Base-by-base conservation (phyloP, 2,329 filamentous ascomycete genomes). In the Penicillium sp. region DNA sequence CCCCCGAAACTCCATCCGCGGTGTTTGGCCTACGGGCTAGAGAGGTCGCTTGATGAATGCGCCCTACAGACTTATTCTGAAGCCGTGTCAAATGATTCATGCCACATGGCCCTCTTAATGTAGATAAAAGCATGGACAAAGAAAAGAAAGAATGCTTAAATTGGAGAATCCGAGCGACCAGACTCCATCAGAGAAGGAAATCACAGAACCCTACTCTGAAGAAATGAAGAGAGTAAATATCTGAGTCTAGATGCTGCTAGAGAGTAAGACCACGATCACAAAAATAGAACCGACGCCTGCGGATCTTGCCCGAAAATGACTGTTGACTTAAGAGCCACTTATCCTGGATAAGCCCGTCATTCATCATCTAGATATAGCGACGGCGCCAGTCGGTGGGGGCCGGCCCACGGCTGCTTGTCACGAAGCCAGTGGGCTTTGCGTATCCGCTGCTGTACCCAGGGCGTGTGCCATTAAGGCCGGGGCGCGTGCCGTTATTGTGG, bases 401-500 rank as follows among this genome's bases (percentile, higher is more conserved):
- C 62, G 46, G 53, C 53, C 52, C 48, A 46, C 66, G 69, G 63
- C 72, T 75, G 62, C 71, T 75, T 57, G 75, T 76, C 57, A 67
- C 61, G 64, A 75, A 76, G 48, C 75, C 67, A 54, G 70, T 72
- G 58, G 70, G 67, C 49, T 66, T 66, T 15, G 67, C 63, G 41
- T 54, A 56, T n/a, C 64, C 65, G 61, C 64, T 67, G 61, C 35
- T 41, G 35, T 44, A 55, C 49, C 35, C 60, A 29, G 65, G 64
- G 62, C 51, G 26, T 38, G 69, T 68, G 56, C 63, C 64, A 61
- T 66, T 70, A 65, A 44, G 56, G 54, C 35, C 60, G 30, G 65
- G 64, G 61, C 51, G 21, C 35, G 69, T 68, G 56, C 63, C 64
- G 62, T 66, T 70, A 65, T 63, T 57, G 65, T 58, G 38, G 61